Base-by-base conservation (phyloP, 192 early-diverging fungal species). In the Geranomyces variabilis region DNA sequence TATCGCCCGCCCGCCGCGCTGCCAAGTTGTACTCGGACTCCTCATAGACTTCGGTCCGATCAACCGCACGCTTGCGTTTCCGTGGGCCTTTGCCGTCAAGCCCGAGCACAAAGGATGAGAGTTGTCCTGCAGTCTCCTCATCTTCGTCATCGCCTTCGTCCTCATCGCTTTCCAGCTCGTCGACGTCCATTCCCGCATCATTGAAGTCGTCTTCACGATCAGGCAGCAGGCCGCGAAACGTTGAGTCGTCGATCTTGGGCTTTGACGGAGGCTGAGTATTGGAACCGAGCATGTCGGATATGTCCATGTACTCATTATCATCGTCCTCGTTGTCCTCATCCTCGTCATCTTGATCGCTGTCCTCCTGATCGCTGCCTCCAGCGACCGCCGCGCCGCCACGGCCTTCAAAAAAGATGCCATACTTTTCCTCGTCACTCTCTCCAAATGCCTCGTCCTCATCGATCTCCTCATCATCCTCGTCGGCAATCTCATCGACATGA, bases 391-490 rank as follows among this genome's bases (percentile, higher is more conserved):
- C 21, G 21, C 6, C 51, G 51, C 51, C 66, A 74, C 75, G 70
- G 58, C 83, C 76, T 49, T 78, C 81, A 74, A 90, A 89, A 67
- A 88, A 93, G 51, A 81, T 73, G 30, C 90, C 91, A 71, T 92
- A 97, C 58, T 87, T 77, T 58, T 94, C 91, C 57, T 95, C 93
- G 66, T 96, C 94, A 49, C 81, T 83, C 15, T 89, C 89, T 57
- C 93, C 85, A 80, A 96, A 96, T 6, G 94, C 94, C 30, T 90
- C 93, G 69, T 98, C 94, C 46, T 93, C 92, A 41, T 92, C 89
- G 55, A 96, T 95, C 63, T 96, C 94, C 71, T 98, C 94, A 71
- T 98, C 94, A 74, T 98, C 94, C 63, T 95, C 93, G 5, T 86
- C 81, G 26, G 91, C 87, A 41, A 97, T 92, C 26, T 86, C 79